A percentile compares a stretch with the other conserved stretches of the same genome.
These are phyloP conservation scores for Aspergillus egyptiacus DNA, from an alignment of 495 filamentous ascomycete genomes.

Conservation along the genomic window DNA sequence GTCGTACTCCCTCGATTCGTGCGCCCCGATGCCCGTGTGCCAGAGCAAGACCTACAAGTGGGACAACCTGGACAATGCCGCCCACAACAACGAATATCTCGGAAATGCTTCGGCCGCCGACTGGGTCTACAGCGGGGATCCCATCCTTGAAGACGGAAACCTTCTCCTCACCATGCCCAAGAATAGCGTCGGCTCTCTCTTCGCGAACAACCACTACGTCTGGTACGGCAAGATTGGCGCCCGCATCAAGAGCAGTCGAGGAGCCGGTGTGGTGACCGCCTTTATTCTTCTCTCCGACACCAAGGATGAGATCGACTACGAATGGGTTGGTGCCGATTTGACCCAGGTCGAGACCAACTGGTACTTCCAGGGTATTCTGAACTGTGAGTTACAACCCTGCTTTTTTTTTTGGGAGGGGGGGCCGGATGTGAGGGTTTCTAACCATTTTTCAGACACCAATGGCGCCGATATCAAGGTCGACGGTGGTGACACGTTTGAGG, in stretches of 20 bases:
- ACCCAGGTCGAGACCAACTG: slow-evolving; percentile 81
- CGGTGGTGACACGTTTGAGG: slow-evolving; percentile 62
- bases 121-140: slow-evolving; percentile 81
- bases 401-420: not conserved
- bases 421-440: no score
- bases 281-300: slow-evolving; percentile 93
- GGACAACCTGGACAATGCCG: slow-evolving; percentile 60
- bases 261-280: slow-evolving; percentile 83
- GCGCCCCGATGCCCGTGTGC: slow-evolving; percentile 81
- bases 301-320: slow-evolving; percentile 97
- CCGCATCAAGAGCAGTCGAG: slow-evolving; percentile 77
- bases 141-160: slow-evolving; percentile 51
- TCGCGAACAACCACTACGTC: slow-evolving; percentile 83
- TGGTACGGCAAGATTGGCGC: slow-evolving; percentile 95
- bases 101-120: slow-evolving; percentile 71
- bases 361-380: slow-evolving; percentile 90
- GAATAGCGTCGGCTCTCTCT: slow-evolving; percentile 74
- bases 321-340: slow-evolving; percentile 82
- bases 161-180: slow-evolving; percentile 84
- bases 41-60: slow-evolving; percentile 61
- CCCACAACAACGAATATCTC: slow-evolving; percentile 70
- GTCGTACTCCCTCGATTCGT: slow-evolving; percentile 77
- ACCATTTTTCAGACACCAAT: slow-evolving; percentile 58
- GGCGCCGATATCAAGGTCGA: slow-evolving; percentile 59
- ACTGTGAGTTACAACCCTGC: slow-evolving; percentile 59